These are phyloP conservation scores for Populus davidiana DNA, from an alignment of 345 rosid genomes.

Conservation along the genomic window DNA sequence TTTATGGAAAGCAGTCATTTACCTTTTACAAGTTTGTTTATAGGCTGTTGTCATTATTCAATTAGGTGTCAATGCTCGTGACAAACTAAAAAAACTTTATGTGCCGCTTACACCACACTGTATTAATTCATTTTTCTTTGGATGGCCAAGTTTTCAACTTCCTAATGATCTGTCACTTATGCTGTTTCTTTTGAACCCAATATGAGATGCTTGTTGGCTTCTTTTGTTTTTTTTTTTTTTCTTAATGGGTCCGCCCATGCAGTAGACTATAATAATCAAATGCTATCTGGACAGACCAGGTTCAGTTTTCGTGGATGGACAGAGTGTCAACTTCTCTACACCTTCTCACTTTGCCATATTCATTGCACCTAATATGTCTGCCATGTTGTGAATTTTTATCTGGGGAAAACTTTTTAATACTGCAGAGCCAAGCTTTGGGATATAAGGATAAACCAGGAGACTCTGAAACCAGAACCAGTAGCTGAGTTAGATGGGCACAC, in stretches of 20 bases:
- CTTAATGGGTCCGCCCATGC: too few species aligned
- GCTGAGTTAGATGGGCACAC: conserved; percentile 53
- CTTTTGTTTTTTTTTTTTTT: too few species aligned
- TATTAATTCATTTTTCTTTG: neutral
- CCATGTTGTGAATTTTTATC: neutral
- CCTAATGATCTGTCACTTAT: neutral
- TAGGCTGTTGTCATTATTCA: neutral
- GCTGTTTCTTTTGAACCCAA: neutral
- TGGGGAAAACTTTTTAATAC: neutral
- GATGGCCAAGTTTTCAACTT: neutral
- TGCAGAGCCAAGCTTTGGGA: conserved; percentile 71
- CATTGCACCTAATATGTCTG: too few species aligned
- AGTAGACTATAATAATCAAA: too few species aligned
- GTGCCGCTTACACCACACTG: neutral
- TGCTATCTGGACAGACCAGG: too few species aligned
- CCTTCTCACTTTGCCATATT: too few species aligned
- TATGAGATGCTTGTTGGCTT: too few species aligned
- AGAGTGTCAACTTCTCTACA: too few species aligned
- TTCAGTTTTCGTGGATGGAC: too few species aligned
- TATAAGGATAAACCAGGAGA: conserved; percentile 42
- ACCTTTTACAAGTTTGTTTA: neutral
- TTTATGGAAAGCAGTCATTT: conserved; percentile 1
- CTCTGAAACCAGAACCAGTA: conserved; percentile 32
- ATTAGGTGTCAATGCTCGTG: neutral
- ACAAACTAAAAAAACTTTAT: neutral